Percentiles rank a stretch among this genome's conserved stretches.
These are phyloP conservation scores for Acacia confusa DNA, from an alignment of 306 rosid species.

Conservation along the genomic window DNA sequence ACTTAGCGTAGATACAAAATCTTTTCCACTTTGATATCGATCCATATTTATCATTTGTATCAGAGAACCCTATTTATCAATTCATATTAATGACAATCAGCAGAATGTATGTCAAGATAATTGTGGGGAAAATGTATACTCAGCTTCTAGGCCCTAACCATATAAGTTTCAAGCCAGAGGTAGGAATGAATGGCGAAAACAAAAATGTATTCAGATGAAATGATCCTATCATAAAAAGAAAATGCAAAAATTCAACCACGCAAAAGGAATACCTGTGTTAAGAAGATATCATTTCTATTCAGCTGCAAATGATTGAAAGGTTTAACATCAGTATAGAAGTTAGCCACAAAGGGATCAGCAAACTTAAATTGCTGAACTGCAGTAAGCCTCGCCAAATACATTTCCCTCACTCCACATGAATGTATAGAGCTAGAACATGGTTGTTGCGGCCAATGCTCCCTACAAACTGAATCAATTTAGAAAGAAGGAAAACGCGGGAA, in stretches of 20 bases:
- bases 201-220: not conserved
- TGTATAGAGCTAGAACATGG: slow-evolving; percentile 21
- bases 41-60: slow-evolving; percentile 36
- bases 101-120: slow-evolving; percentile 15
- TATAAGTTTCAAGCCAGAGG: not conserved
- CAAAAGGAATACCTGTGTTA: slow-evolving; percentile 47
- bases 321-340: slow-evolving; percentile 9
- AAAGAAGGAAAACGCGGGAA: not conserved
- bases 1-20: slow-evolving; percentile 10
- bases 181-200: not conserved
- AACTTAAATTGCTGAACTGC: slow-evolving; percentile 65
- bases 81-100: slow-evolving; percentile 22
- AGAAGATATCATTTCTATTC: slow-evolving; percentile 35
- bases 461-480: not conserved
- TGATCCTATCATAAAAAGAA: not conserved
- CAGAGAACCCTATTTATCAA: slow-evolving; percentile 56
- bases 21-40: slow-evolving; percentile 21
- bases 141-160: not conserved
- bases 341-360: slow-evolving; percentile 44
- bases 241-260: not conserved
- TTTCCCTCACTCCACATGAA: slow-evolving; percentile 49
- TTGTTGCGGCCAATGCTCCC: slow-evolving; percentile 59
- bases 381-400: slow-evolving; percentile 50
- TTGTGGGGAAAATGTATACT: not conserved
- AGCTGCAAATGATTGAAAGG: slow-evolving; percentile 46